Base-by-base conservation (phyloP, 768 basidiomycete species). In the Amanita exitialis region DNA sequence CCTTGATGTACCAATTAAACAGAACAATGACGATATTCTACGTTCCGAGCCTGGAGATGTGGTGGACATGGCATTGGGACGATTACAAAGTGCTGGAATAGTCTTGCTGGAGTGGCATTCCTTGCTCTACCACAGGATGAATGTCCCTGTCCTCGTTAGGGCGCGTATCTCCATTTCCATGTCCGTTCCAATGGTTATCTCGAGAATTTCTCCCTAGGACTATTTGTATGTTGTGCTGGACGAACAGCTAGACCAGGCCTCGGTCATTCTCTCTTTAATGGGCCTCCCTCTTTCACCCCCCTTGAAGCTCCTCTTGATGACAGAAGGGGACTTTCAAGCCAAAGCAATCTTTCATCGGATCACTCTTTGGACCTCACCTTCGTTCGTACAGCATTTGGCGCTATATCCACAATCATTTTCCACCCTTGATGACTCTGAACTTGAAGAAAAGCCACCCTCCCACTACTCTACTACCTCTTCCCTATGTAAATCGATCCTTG, bases 101-200 rank as follows among this genome's bases (percentile, higher is more conserved):
- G 32, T 59, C 47, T 52, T 58, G 37, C 52, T 63, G n/a, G 65
- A 65, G 53, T 65, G 61, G 62, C 47, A 57, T 13, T 44, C 63
- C 10, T 45, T 60, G 21, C 52, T 66, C 28, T 64, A 61, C 44
- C 42, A 54, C 34, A 51, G 65, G 23, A 61, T 66, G 61, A 41
- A 53, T 37, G 65, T 64, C 12, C 65, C 65, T 27, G 49, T 61
- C 18, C 38, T 61, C 6, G 28, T 60, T 34, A 58, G 39, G 51
- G 64, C 34, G 36, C 32, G 34, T 47, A 47, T 47, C 34, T 59
- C 20, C 37, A 61, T 56, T 32, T 30, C 25, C 34, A 47, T 47
- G 45, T 10, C 45, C 32, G 15, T 44, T 44, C 44, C 44, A 44
- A 44, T 42, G 23, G 9, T 9, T 35, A 18, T 47, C 34, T 37